Evolutionary conservation across 805 yeast species (phyloP).

Genomic region (Ogataea nakhonphanomensis): DNA sequence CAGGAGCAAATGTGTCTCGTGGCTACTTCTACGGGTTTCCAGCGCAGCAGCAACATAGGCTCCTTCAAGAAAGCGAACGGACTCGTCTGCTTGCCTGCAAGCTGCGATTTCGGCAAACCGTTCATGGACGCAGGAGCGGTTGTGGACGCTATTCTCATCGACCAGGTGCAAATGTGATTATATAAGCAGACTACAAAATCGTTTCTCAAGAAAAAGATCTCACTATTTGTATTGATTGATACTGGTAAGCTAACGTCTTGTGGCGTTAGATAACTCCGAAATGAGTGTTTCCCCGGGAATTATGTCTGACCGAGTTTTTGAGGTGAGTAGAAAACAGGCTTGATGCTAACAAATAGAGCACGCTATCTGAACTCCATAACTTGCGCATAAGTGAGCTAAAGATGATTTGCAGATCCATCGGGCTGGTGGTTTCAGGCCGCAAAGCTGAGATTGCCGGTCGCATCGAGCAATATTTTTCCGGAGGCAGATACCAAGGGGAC

Average conservation of each 20-base stretch:
- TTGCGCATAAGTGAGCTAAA: constrained; percentile 53
- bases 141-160: constrained; percentile 31
- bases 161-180: constrained; percentile 7
- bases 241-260: constrained; percentile 1
- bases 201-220: neutral
- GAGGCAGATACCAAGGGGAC: constrained; percentile 38
- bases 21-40: constrained; percentile 47
- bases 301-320: constrained; percentile 17
- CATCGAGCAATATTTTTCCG: constrained; percentile 42
- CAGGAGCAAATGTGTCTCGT: constrained; percentile 30
- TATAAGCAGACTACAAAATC: neutral
- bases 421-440: constrained; percentile 50
- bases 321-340: constrained; percentile 9
- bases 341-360: constrained; percentile 21
- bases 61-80: constrained; percentile 48
- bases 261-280: constrained; percentile 1
- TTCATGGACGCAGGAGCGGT: constrained; percentile 19
- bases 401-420: constrained; percentile 47
- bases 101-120: constrained; percentile 12
- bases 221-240: neutral
- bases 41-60: constrained; percentile 47
- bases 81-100: constrained; percentile 41
- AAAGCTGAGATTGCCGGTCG: constrained; percentile 61
- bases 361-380: constrained; percentile 30
- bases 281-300: constrained; percentile 17